A percentile compares a stretch with the other conserved stretches of the same genome.
Conservation (phyloP, 2,329 filamentous ascomycete genomes). For the Hymenoscyphus albidus region DNA sequence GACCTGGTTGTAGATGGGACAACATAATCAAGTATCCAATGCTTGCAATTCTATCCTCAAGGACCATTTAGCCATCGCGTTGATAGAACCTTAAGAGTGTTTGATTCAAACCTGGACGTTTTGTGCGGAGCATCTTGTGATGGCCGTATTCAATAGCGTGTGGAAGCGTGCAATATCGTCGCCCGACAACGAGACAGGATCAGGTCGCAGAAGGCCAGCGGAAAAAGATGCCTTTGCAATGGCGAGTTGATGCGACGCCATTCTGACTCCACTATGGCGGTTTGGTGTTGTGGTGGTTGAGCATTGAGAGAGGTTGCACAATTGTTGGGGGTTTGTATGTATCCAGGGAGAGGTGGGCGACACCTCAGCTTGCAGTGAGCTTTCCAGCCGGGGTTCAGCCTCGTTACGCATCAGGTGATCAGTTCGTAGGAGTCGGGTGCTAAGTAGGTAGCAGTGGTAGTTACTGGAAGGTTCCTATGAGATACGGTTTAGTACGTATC, state of each 20-base stretch:
- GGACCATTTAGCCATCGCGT: constrained; percentile 38
- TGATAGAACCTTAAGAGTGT: constrained; percentile 33
- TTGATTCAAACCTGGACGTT: constrained; percentile 78
- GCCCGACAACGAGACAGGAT: constrained; percentile 65
- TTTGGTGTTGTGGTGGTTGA: neutral
- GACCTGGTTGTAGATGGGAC: constrained; percentile 63
- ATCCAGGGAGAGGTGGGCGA: too few relatives aligned
- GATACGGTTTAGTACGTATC: too few relatives aligned
- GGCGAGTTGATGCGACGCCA: constrained; percentile 67
- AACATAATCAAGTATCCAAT: constrained; percentile 74
- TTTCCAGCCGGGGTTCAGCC: neutral
- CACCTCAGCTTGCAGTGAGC: too few relatives aligned
- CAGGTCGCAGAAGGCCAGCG: constrained; percentile 68
- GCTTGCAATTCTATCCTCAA: constrained; percentile 73
- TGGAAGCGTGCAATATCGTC: constrained; percentile 69
- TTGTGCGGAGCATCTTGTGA: constrained; percentile 68
- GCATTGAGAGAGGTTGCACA: neutral
- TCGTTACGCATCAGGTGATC: neutral
- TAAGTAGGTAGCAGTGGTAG: neutral
- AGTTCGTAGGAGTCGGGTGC: neutral
- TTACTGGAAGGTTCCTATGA: too few relatives aligned
- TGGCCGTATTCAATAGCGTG: constrained; percentile 57
- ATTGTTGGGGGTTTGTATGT: neutral
- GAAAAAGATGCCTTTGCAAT: constrained; percentile 78
- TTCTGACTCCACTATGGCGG: constrained; percentile 33